Evolutionary conservation across 2,329 filamentous ascomycete genomes (phyloP), one percentile per base, ranked within the genome.

Genomic region (Anthostomella pinea): DNA sequence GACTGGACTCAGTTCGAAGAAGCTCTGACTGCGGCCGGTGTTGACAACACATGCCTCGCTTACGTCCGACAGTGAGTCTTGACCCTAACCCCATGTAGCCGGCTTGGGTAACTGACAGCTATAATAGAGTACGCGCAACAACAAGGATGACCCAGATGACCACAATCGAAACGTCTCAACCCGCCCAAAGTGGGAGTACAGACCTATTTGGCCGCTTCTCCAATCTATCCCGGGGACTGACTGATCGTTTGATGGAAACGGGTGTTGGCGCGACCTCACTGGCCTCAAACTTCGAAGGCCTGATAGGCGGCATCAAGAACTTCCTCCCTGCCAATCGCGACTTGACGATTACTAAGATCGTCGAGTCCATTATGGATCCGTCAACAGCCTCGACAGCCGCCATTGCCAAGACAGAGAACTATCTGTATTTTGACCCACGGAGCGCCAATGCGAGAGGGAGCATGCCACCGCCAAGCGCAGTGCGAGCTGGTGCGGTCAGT

Each of bases 121-220:
- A n/a, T 25, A 33, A 50, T 56, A 81, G 86, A 61, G 87, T 97
- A 34, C 88, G 91, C 42, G 87, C 94, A 49, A 89, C 95, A 33
- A 97, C 91, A 5, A 88, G 93, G 47, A 96, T 97, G 88, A 97
- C 91, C 10, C 95, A 97, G 79, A 85, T 98, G 62, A 87, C 90
- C 4, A 94, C 90, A 2, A 83, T 90, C 45, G 93, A 91, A 46
- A 83, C 86, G 8, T 72, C 75, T 10, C 73, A 84, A 42, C 69
- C 80, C 10, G 71, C 77, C 13, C 83, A 51, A 78, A 79, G 48
- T 62, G 64, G 70, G 13, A 81, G 86, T 3, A 82, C 78, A 5
- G 87, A 95, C 53, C 75, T 98, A 11, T 96, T 98, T 69, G 85
- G 88, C 14, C 89, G 90, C 30, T 95, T 98, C 69, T 93, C 85